phyloP scores from a whole-genome alignment of 805 yeast species.

The Nakazawaea laoshanensis region DNA sequence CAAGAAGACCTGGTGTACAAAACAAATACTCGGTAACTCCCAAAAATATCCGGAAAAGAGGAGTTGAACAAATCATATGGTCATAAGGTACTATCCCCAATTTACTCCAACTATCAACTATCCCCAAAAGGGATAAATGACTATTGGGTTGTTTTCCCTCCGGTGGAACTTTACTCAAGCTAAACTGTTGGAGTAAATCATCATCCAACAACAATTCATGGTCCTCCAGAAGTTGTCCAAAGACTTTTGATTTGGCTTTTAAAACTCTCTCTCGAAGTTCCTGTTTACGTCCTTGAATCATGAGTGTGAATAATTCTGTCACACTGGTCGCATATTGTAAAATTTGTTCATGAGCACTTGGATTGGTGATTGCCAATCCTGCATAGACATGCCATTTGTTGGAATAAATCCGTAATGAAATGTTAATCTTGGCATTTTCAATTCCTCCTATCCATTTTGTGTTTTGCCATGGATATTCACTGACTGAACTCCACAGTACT shows the following conservation, averaged over 20 bases:
- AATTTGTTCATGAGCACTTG: slow-evolving; percentile 87
- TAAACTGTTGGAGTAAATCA: slow-evolving; percentile 66
- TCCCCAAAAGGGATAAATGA: slow-evolving; percentile 80
- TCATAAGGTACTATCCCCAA: slow-evolving; percentile 87
- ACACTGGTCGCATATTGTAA: slow-evolving; percentile 82
- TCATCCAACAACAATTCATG: slow-evolving; percentile 70
- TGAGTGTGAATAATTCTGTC: slow-evolving; percentile 73
- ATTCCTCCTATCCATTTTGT: slow-evolving; percentile 87
- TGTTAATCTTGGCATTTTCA: slow-evolving; percentile 93
- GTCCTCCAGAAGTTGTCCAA: slow-evolving; percentile 50
- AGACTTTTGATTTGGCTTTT: slow-evolving; percentile 68
- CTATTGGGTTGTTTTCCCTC: slow-evolving; percentile 71
- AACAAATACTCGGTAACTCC: slow-evolving; percentile 93
- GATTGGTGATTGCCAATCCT: slow-evolving; percentile 92
- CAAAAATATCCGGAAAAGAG: slow-evolving; percentile 81
- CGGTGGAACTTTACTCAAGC: slow-evolving; percentile 59
- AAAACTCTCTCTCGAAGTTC: slow-evolving; percentile 51
- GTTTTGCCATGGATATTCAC: slow-evolving; percentile 88
- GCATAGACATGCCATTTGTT: slow-evolving; percentile 99
- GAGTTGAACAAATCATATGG: slow-evolving; percentile 95
- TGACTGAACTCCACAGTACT: slow-evolving; percentile 78
- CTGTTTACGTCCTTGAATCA: slow-evolving; percentile 60
- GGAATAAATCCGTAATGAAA: slow-evolving; percentile 81
- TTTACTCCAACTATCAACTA: slow-evolving; percentile 90
- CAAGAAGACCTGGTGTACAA: slow-evolving; percentile 76